Evolutionary conservation across 1,284 basidiomycete genomes (phyloP), one percentile per base, ranked within the genome.

Genomic region (Tremellales sp.): DNA sequence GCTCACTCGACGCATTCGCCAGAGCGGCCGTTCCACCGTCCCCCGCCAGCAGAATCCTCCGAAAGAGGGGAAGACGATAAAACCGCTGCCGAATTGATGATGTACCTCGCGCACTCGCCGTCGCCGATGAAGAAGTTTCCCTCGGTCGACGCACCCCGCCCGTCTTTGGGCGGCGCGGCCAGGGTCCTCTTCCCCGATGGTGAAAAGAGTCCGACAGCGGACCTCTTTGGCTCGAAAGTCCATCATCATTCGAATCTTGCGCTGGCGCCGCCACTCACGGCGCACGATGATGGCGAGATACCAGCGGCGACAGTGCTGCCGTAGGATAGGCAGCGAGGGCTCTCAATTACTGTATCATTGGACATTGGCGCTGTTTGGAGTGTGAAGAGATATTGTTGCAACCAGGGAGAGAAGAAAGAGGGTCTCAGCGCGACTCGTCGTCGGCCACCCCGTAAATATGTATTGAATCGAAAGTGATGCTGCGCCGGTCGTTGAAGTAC

Each of bases 21-120:
- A 13, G 28, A 32, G 31, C 28, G 25, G 5, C 26, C 5, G 34
- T 35, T 24, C 32, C 34, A 38, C 38, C 27, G 8, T 26, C 39
- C 18, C 39, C 41, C 7, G 18, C 32, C 19, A 51, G n/a, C 45
- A 26, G 19, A 43, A 40, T n/a, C n/a, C n/a, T n/a, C n/a, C n/a
- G 43, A 31, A 32, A 48, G 50, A 12, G 56, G 51, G 13, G 66
- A 67, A 37, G 70, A 70, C 26, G 69, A 72, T 51, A 60, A 66
- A 48, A 52, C 54, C 29, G 71, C 71, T 1, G 71, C 64, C 19
- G 71, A 72, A 45, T 53, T 72, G 40, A 72, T 72, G 71, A 70
- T 72, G 61, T 72, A 70, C 50, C 55, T 72, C 12, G 71, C 71
- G 1, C 67, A 69, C 47, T 66, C 63, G n/a, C 71, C 71, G 8